A percentile compares a stretch with the other conserved stretches of the same genome.
Conservation (phyloP, 371 early-diverging fungal species). For the Neoconidiobolus thromboides region DNA sequence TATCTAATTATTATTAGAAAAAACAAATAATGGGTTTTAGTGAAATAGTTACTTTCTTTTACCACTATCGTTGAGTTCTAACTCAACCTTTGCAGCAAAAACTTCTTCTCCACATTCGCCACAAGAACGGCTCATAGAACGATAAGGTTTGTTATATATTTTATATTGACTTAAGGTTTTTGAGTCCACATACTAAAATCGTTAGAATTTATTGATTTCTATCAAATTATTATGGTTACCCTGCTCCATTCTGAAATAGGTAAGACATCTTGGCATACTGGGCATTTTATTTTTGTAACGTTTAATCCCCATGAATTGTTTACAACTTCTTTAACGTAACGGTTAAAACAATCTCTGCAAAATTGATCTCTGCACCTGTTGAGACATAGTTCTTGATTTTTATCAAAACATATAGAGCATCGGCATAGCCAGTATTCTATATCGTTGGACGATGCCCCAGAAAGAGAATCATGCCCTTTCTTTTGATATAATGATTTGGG, state of each 20-base stretch:
- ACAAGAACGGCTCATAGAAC: conserved; percentile 36
- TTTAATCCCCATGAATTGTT: conserved; percentile 44
- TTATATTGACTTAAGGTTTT: conserved; percentile 24
- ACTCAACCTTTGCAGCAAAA: conserved; percentile 6
- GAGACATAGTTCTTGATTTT: conserved; percentile 35
- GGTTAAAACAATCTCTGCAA: conserved; percentile 37
- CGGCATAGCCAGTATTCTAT: conserved; percentile 35
- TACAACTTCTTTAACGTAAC: conserved; percentile 45
- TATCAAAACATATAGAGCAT: conserved; percentile 49
- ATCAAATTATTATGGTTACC: conserved; percentile 9
- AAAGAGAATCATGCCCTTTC: too few species aligned
- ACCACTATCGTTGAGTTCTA: neutral
- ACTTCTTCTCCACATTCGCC: conserved; percentile 24
- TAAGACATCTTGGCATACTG: conserved; percentile 35
- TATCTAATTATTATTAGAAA: neutral
- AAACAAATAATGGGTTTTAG: neutral
- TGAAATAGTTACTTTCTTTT: neutral
- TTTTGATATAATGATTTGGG: too few species aligned
- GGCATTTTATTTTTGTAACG: conserved; percentile 41
- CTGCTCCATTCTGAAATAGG: conserved; percentile 39
- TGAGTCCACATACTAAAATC: conserved; percentile 17
- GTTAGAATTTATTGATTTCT: neutral
- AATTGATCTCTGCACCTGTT: conserved; percentile 43
- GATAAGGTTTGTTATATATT: conserved; percentile 37
- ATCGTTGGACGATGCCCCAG: conserved; percentile 7